Evolutionary conservation across 805 yeast species (phyloP), one percentile per base, ranked within the genome.

Genomic region (Hanseniaspora guilliermondii): DNA sequence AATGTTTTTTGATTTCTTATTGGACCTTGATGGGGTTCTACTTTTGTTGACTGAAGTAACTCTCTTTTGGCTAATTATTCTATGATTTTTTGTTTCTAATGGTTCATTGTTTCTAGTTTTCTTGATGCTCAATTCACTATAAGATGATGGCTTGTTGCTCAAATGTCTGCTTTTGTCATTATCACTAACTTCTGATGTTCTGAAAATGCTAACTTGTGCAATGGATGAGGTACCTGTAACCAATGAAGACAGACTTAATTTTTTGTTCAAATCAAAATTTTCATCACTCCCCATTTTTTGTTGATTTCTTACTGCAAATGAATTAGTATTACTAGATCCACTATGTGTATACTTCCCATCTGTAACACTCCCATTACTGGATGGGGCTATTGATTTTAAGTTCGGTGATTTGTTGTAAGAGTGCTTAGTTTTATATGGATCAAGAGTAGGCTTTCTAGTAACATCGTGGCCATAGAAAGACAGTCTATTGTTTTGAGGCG

Each of bases 11-110:
- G 22, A 4, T 16, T 35, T 49, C 17, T 33, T 41, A 6, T 33
- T 27, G 16, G 27, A 16, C 12, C 16, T 32, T 24, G 47, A 41
- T 19, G 17, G 17, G 33, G 25, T 49, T 33, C 47, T 49, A 3
- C 8, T 22, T 21, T 41, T 49, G 33, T 32, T 33, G 2, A 42
- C 32, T 1, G 53, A 49, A 16, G 41, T 19, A 2, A 41, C 41
- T 41, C 53, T 49, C 22, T 32, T 41, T 6, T 19, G 8, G 22
- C 36, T 62, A 27, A 58, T 49, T 54, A 56, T 62, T 54, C 59
- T 68, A 37, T 60, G 58, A 70, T 54, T 1, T 65, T 63, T 11
- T 58, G 42, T 49, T 68, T 63, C 62, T 69, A 59, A 30, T 58
- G 63, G 32, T 56, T 64, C 25, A 66, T 46, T 47, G 57, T 59